Base-by-base conservation (phyloP, 257 asterid species). In the Scutellaria barbata region DNA sequence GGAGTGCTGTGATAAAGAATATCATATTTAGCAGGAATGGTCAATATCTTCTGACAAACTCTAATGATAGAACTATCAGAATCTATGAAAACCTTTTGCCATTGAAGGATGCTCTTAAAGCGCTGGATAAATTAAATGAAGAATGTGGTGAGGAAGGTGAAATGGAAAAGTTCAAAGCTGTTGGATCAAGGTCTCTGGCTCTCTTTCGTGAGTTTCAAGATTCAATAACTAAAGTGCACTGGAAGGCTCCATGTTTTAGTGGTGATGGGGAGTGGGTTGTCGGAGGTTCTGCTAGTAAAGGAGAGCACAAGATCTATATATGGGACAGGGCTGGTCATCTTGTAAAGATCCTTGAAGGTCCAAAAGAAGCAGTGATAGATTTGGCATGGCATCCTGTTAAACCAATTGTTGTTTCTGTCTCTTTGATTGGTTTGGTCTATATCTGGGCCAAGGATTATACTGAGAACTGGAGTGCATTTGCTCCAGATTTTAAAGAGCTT, bases 391-490 rank as follows among this genome's bases (percentile, higher is more conserved):
- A 92, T 84, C 98, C 98, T 57, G 89, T 89, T 60, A 89, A 76
- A 76, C 98, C 98, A 16, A 59, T 92, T 65, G 96, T 92, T 59
- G 89, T 85, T 58, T 92, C 98, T 66, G 96, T 90, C 76, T 92
- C 98, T 54, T 78, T 92, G 78, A 73, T 87, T 74, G 98, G 98
- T 39, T 81, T 86, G 81, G 94, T 83, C 39, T 92, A 92, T 81
- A 90, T 92, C 42, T 92, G 98, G 98, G 98, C 98, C n/a, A 90
- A 92, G 80, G 98, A 92, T 79, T 87, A 88, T 75, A 90, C 96
- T 25, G 98, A 92, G 82, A 92, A 92, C 79, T 92, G 98, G 98
- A 92, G 98, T 73, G 95, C 98, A 20, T 92, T 92, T 85, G 98
- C 98, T 58, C 96, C 98, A 17, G 96, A 92, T 77, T 90, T 92